These are phyloP conservation scores for Pyronema domesticum DNA, from an alignment of 495 filamentous ascomycete species.

Conservation along the genomic window DNA sequence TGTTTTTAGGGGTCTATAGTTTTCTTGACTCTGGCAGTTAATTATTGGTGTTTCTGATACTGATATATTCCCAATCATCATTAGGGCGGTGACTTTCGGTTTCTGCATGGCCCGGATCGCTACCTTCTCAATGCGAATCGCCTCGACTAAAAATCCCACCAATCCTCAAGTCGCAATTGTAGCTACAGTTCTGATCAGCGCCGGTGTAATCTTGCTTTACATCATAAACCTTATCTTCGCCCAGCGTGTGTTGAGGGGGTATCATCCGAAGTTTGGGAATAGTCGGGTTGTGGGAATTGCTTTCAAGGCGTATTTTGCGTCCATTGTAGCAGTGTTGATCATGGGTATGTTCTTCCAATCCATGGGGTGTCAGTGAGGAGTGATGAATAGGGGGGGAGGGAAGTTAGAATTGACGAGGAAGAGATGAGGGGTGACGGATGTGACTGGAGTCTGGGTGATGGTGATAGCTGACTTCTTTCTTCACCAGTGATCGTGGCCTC, in stretches of 20 bases:
- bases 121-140: slow-evolving; percentile 45
- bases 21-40: no score
- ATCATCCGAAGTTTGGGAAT: slow-evolving; percentile 57
- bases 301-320: slow-evolving; percentile 43
- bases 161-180: slow-evolving; percentile 46
- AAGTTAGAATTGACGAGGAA: background rate
- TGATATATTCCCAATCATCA: no score
- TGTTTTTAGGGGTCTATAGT: no score
- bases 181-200: slow-evolving; percentile 53
- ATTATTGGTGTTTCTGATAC: no score
- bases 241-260: slow-evolving; percentile 57
- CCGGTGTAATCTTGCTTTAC: slow-evolving; percentile 63
- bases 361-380: no score
- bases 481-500: background rate
- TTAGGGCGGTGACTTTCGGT: slow-evolving; percentile 50
- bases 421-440: background rate
- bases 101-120: slow-evolving; percentile 60
- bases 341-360: slow-evolving; percentile 37
- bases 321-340: slow-evolving; percentile 41
- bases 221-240: slow-evolving; percentile 64
- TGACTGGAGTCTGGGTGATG: background rate
- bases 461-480: background rate
- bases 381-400: no score
- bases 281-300: slow-evolving; percentile 29
- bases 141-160: slow-evolving; percentile 33